These are phyloP conservation scores for Tetrahymena malaccensis DNA, from an alignment of 73 alveolate genomes.

Conservation along the genomic window DNA sequence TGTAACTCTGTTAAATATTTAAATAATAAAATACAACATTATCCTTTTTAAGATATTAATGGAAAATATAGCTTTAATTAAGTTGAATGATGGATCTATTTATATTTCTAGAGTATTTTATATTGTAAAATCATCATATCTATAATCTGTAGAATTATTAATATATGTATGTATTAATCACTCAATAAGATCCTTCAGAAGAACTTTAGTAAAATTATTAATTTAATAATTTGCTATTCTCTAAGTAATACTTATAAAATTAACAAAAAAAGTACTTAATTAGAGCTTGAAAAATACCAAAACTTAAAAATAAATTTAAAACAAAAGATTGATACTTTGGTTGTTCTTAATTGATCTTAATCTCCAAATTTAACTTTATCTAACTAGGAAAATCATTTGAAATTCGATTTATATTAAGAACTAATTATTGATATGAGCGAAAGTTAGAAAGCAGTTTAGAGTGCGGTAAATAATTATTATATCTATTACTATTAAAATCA, in stretches of 20 bases:
- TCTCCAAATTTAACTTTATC: not conserved
- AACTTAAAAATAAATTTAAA: not conserved
- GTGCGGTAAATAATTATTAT: not conserved
- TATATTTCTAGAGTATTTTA: not conserved
- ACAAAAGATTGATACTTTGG: not conserved
- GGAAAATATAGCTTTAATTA: not conserved
- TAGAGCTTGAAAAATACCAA: not conserved
- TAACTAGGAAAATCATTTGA: not conserved
- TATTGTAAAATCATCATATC: not conserved
- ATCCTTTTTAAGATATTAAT: too few species aligned
- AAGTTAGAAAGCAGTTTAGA: not conserved
- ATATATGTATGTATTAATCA: too few species aligned
- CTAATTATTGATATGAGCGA: not conserved
- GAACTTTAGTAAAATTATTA: not conserved
- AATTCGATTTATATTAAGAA: too few species aligned
- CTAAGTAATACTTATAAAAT: too few species aligned
- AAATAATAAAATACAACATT: too few species aligned
- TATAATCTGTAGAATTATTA: not conserved
- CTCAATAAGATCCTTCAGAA: not conserved
- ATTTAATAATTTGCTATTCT: not conserved
- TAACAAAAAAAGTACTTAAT: too few species aligned
- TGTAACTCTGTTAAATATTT: too few species aligned
- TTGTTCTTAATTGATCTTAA: too few species aligned
- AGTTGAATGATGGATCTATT: not conserved
- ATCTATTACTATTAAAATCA: not conserved